Base-by-base conservation (phyloP, 1,139 yeast genomes). In the Taphrina communis region DNA sequence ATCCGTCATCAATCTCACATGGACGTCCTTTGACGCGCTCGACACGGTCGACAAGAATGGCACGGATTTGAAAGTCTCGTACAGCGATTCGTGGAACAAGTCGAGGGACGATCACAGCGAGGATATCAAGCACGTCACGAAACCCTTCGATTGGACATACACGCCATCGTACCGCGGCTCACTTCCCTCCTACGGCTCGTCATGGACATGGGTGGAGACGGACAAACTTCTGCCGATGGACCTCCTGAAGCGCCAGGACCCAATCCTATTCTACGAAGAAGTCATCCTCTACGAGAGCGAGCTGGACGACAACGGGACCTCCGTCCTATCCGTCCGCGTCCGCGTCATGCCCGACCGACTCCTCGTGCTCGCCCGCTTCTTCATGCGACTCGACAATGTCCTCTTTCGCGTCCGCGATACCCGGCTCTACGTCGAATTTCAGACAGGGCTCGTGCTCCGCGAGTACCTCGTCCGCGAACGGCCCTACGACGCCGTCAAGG, bases 91-190 rank as follows among this genome's bases (percentile, higher is more conserved):
- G 19, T 69, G 84, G 69, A 78, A 78, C 56, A 79, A 78, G 66
- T 72, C 74, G 6, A 70, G 76, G 19, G 71, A 71, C 21, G 69
- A 51, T 19, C 72, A 73, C 56, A 82, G 79, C 62, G 83, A 80
- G 25, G 79, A 79, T 53, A 80, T 85, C 9, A 77, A 84, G 71
- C 83, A 83, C 55, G 83, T 87, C 70, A 84, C 88, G 63, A 89
- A 89, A 74, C 96, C 97, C 1, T 95, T 86, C 77, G 99, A 94
- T 79, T 94, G 99, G 99, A 94, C 99, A 0, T 94, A 94, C 76
- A 85, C 97, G 0, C 86, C 97, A 0, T 80, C 82, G 65, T 94
- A 93, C 77, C 82, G 81, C 70, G 99, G 98, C 0, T 83, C 88
- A 0, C 74, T 77, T 8, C 61, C 53, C 14, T 52, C 59, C 38